Evolutionary conservation across 1,139 yeast species (phyloP), one percentile per base, ranked within the genome.

Genomic region (Scheffersomyces titani): DNA sequence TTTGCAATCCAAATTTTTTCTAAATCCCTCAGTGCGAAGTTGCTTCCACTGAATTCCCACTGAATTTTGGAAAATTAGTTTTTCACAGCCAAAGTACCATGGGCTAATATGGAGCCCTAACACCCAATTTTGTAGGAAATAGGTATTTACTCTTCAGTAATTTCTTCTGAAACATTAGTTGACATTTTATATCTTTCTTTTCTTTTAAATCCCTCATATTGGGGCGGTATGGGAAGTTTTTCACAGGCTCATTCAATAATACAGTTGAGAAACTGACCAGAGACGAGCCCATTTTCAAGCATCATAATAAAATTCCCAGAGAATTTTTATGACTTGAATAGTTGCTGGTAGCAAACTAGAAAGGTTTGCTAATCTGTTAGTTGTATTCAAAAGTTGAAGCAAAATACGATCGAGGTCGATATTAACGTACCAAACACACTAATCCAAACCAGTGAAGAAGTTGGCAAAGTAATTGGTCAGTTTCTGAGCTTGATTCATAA

Each of bases 21-120:
- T 30, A n/a, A n/a, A 44, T 44, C 46, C 46, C 46, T 46, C 49
- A 46, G 24, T 46, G 24, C 24, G 24, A 46, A 46, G 49, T 46
- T 46, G 49, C 49, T 46, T 46, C 49, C n/a, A 46, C 20, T 46
- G 49, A n/a, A 46, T 46, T 46, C 49, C 49, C 49, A 46, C 49
- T 16, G 19, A 22, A 46, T 5, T 46, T 46, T 46, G n/a, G 18
- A 46, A 22, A n/a, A n/a, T 46, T 46, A 19, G 49, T 19, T 46
- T 46, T 46, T 46, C 40, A 46, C 49, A 46, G 49, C 49, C 49
- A 46, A 46, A 18, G 18, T 13, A 44, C 7, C 6, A 19, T n/a
- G n/a, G 16, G 24, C 24, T n/a, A 46, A 18, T 19, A 19, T 19
- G 20, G 22, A 13, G 16, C 24, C 18, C 24, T 7, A 46, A 16